Percentiles rank a stretch among this genome's conserved stretches.
phyloP scores from a whole-genome alignment of 1,139 yeast genomes.

The Fermentozyma sake region DNA sequence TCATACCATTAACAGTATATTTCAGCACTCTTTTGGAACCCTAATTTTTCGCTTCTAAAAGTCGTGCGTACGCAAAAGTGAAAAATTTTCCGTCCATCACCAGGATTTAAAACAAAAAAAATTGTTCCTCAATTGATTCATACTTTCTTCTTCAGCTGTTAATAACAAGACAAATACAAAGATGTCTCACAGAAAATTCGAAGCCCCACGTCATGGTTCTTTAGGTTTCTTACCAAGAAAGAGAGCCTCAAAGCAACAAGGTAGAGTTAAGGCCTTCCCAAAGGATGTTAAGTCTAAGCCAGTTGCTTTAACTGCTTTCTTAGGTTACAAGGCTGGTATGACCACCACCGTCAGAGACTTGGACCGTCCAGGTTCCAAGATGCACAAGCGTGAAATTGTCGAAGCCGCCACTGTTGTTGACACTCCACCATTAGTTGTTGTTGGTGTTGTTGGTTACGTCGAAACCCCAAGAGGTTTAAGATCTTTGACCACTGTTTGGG shows the following conservation, averaged over 20 bases:
- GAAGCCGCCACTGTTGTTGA: conserved; percentile 99
- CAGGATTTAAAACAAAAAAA: conserved; percentile 3
- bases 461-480: conserved; percentile 99
- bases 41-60: neutral
- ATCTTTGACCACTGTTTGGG: conserved; percentile 99
- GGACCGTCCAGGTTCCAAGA: conserved; percentile 99
- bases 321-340: conserved; percentile 99
- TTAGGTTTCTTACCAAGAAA: conserved; percentile 99
- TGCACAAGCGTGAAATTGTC: conserved; percentile 99
- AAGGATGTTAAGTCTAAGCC: conserved; percentile 98
- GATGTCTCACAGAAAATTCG: conserved; percentile 99
- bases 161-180: conserved; percentile 22
- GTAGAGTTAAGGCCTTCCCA: conserved; percentile 99
- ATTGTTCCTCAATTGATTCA: conserved; percentile 2
- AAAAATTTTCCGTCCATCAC: conserved; percentile 16
- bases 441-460: conserved; percentile 99
- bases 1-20: too few relatives aligned
- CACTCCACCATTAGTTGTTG: conserved; percentile 98
- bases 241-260: conserved; percentile 99
- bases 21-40: too few relatives aligned
- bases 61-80: conserved; percentile 2
- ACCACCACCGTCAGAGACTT: conserved; percentile 99
- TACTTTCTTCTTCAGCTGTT: conserved; percentile 22
- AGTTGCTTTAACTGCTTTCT: conserved; percentile 98
- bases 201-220: conserved; percentile 99